Conservation (phyloP, 129 eudicot genomes). For the Helianthus tuberosus region DNA sequence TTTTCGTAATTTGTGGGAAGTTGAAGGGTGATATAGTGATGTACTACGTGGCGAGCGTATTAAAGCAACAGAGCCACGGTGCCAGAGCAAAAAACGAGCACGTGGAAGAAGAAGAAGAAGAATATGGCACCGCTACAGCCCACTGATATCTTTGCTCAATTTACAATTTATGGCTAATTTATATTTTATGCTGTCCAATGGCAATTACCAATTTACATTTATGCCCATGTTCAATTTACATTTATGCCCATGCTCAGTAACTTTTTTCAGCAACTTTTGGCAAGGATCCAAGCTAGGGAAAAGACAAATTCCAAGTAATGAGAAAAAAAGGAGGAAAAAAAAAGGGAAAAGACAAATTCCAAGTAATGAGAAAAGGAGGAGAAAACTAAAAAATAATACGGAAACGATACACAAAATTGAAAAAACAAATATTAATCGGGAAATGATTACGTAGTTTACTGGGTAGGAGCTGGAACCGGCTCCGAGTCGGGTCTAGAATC, state of each 20-base stretch:
- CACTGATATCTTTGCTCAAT: conserved; percentile 1
- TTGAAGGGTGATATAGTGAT: conserved; percentile 3
- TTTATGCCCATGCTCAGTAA: background rate
- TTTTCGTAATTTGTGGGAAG: background rate
- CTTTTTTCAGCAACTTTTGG: background rate
- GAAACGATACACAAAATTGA: too few species aligned
- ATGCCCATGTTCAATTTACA: background rate
- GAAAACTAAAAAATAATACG: background rate
- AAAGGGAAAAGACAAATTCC: too few species aligned
- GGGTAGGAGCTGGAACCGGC: too few species aligned
- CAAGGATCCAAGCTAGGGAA: background rate
- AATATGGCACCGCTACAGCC: conserved; percentile 24
- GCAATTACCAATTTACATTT: conserved; percentile 25
- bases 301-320: conserved; percentile 10
- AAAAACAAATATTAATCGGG: too few species aligned
- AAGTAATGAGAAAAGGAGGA: background rate
- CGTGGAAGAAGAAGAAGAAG: conserved; percentile 26
- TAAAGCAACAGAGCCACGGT: conserved; percentile 26
- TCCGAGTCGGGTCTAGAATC: too few species aligned
- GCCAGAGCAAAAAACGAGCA: conserved; percentile 17
- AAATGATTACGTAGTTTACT: too few species aligned
- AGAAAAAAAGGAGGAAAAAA: background rate
- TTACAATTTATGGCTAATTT: background rate
- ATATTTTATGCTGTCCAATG: conserved; percentile 10
- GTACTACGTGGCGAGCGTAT: conserved; percentile 21